A percentile compares a stretch with the other conserved stretches of the same genome.
phyloP scores from a whole-genome alignment of 2,329 filamentous ascomycete genomes.

The Claviceps fusiformis region DNA sequence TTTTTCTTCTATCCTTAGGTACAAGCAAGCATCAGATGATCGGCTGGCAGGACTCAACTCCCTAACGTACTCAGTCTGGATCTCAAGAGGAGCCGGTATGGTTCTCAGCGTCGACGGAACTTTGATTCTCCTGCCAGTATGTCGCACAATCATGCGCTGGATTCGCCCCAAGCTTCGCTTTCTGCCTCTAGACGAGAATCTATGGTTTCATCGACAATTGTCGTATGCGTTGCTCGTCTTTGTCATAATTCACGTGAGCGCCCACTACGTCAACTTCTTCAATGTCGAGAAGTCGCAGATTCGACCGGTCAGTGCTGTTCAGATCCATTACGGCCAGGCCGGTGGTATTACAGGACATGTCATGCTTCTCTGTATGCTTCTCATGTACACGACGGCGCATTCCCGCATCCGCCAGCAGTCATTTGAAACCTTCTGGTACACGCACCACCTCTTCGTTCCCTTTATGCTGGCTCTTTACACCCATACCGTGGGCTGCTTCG shows the following conservation, averaged over 20 bases:
- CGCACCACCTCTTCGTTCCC: slow-evolving; percentile 94
- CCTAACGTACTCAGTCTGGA: slow-evolving; percentile 82
- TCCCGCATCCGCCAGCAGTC: slow-evolving; percentile 89
- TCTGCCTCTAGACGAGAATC: slow-evolving; percentile 86
- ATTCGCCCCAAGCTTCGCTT: slow-evolving; percentile 78
- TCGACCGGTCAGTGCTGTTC: slow-evolving; percentile 62
- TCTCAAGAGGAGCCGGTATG: slow-evolving; percentile 84
- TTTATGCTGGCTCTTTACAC: slow-evolving; percentile 92
- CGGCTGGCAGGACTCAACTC: slow-evolving; percentile 66
- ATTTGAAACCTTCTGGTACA: slow-evolving; percentile 99
- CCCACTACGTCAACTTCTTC: slow-evolving; percentile 97
- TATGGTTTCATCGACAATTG: slow-evolving; percentile 93
- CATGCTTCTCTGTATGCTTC: slow-evolving; percentile 97
- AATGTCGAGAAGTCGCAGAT: slow-evolving; percentile 82
- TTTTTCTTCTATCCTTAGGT: slow-evolving; percentile 41
- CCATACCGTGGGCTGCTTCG: slow-evolving; percentile 91
- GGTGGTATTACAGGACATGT: slow-evolving; percentile 92
- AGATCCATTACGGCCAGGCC: slow-evolving; percentile 83
- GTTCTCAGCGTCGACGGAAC: slow-evolving; percentile 73
- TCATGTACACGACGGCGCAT: slow-evolving; percentile 96
- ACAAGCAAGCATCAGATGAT: slow-evolving; percentile 55
- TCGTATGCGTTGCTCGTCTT: slow-evolving; percentile 83
- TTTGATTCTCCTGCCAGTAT: slow-evolving; percentile 87
- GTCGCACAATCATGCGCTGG: slow-evolving; percentile 73
- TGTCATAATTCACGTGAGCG: slow-evolving; percentile 58